Evolutionary conservation across 805 yeast species (phyloP).

Genomic region (Yarrowia sp.): DNA sequence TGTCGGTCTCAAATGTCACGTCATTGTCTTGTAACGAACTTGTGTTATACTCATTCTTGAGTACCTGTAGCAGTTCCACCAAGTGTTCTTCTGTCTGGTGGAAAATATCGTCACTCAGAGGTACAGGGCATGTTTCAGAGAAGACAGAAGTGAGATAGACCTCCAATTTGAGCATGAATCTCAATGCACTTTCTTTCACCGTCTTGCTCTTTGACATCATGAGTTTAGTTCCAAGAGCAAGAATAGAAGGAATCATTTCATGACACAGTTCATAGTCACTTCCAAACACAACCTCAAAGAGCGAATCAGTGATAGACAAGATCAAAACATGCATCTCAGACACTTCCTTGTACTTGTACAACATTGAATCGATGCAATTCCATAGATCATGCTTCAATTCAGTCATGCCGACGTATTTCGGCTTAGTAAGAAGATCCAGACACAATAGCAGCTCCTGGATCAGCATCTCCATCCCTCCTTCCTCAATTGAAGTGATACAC

Average conservation of each 20-base stretch:
- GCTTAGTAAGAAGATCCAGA: conserved; percentile 1
- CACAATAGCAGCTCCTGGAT: conserved; percentile 19
- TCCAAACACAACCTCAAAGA: not conserved
- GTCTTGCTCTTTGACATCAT: not conserved
- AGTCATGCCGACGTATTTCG: not conserved
- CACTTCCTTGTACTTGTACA: conserved; percentile 12
- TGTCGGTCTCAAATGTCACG: conserved; percentile 2
- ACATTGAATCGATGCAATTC: conserved; percentile 17
- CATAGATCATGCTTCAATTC: conserved; percentile 21
- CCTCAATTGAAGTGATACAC: not conserved
- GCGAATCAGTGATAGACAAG: not conserved
- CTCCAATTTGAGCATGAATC: not conserved
- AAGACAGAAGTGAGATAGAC: conserved; percentile 2
- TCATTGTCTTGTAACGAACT: conserved; percentile 20
- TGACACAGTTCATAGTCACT: conserved; percentile 25
- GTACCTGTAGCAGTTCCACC: not conserved
- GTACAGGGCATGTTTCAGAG: conserved; percentile 1
- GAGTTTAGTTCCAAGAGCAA: not conserved
- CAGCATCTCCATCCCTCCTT: conserved; percentile 1
- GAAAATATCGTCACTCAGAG: not conserved
- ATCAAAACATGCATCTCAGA: conserved; percentile 16
- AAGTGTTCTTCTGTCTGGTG: not conserved
- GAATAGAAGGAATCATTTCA: conserved; percentile 15
- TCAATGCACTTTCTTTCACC: not conserved
- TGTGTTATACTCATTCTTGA: not conserved